Evolutionary conservation across 2,329 filamentous ascomycete genomes (phyloP), one percentile per base, ranked within the genome.

Genomic region (Ascochyta koolunga): DNA sequence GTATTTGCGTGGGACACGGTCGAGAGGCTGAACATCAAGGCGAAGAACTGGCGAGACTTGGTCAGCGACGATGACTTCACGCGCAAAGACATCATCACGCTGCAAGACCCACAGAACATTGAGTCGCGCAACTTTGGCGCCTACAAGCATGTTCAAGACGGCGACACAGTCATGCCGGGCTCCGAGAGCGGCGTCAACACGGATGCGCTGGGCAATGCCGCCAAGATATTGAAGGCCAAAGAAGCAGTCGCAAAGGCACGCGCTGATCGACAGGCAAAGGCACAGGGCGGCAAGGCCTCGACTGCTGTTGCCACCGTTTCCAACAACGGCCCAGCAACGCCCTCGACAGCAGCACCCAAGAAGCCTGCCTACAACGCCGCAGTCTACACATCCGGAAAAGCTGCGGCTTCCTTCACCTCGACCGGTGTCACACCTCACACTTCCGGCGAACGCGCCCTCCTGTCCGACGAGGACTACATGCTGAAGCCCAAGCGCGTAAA

Each of bases 1-100:
- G 95, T 96, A 4, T 99, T 98, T 72, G 88, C 93, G 1, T 97
- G 89, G 85, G 96, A 99, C 69, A 99, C 96, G 1, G 86, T 99
- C 32, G 91, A 98, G 76, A 85, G 90, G 66, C 85, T 99, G 79
- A 99, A 99, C 74, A 89, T 99, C 76, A 98, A 98, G 79, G 83
- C 91, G 43, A 98, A 97, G 83, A 89, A 96, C 79, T 99, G 95
- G 95, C 84, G 82, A 61, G 95, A 99, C 76, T 78, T 99, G 37
- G 83, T 98, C 8, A 91, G 89, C 67, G 93, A 99, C 65, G 83
- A 87, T 58, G 89, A 92, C 54, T 99, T 99, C 68, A 85, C 85
- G 25, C 85, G 95, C 58, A 90, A 90, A 65, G 95, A 99, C 75
- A 93, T 99, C 56, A 96, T 99, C 69, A 97, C 92, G 0, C 79